phyloP scores from a whole-genome alignment of 2,329 filamentous ascomycete species.

The Beauveria sp. region DNA sequence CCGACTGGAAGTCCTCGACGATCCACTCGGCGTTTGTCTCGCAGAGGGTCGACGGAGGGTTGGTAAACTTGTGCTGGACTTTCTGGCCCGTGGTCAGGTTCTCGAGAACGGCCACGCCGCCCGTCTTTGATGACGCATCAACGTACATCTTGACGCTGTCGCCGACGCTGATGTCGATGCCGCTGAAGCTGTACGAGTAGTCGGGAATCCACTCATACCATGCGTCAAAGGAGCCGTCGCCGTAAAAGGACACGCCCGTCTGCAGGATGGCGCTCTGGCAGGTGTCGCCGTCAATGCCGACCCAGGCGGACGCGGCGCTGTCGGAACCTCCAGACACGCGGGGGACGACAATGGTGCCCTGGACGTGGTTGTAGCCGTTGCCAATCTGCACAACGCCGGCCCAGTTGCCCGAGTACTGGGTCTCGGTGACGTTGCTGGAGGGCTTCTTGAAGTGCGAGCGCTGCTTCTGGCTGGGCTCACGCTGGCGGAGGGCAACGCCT shows the following conservation, averaged over 20 bases:
- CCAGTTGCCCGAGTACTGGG: background rate
- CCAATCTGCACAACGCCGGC: conserved; percentile 1
- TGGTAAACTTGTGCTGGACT: conserved; percentile 39
- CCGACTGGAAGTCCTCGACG: conserved; percentile 31
- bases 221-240: conserved; percentile 25
- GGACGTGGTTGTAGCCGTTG: background rate
- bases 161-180: conserved; percentile 17
- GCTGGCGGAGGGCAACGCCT: background rate
- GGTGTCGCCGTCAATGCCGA: conserved; percentile 33
- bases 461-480: background rate
- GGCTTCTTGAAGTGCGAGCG: conserved; percentile 2
- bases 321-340: background rate
- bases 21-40: conserved; percentile 53
- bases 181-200: conserved; percentile 27
- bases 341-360: background rate
- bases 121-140: conserved; percentile 14
- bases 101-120: conserved; percentile 19
- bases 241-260: conserved; percentile 31
- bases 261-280: conserved; percentile 29
- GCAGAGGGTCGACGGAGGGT: conserved; percentile 26
- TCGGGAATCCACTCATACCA: conserved; percentile 37
- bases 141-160: conserved; percentile 18
- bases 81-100: conserved; percentile 42
- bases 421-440: background rate
- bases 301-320: conserved; percentile 26